Conservation (phyloP, 352 stramenopile species). For the Pythium insidiosum region DNA sequence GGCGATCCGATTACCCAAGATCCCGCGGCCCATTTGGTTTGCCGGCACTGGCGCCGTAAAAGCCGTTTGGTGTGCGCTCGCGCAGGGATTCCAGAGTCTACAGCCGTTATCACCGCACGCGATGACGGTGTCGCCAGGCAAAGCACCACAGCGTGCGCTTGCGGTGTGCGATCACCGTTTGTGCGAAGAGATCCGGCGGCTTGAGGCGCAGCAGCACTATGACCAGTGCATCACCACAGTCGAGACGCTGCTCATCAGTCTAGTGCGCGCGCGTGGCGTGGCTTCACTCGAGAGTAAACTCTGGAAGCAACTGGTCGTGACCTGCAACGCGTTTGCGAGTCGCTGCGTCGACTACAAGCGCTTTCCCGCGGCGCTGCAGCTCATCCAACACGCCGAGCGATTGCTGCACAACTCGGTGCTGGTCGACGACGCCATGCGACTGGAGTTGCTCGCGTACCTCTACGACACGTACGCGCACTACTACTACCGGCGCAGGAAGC, state of each 20-base stretch:
- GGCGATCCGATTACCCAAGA: slow-evolving; percentile 72
- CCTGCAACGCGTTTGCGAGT: slow-evolving; percentile 83
- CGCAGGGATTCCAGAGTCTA: slow-evolving; percentile 32
- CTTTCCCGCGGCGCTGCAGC: slow-evolving; percentile 64
- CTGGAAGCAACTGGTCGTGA: slow-evolving; percentile 89
- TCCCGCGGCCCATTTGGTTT: slow-evolving; percentile 82
- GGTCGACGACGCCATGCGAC: slow-evolving; percentile 28
- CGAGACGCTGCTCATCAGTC: slow-evolving; percentile 62
- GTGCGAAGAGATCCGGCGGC: slow-evolving; percentile 64
- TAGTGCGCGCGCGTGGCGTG: slow-evolving; percentile 49
- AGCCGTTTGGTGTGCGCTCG: slow-evolving; percentile 74
- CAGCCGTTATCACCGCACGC: slow-evolving; percentile 2
- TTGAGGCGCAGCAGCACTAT: slow-evolving; percentile 80
- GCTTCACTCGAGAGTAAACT: slow-evolving; percentile 57
- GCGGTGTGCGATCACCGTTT: slow-evolving; percentile 52
- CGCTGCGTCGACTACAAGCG: slow-evolving; percentile 79
- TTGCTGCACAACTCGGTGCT: slow-evolving; percentile 75
- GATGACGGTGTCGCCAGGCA: slow-evolving; percentile 8
- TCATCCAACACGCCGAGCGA: slow-evolving; percentile 77
- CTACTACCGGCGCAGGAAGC: slow-evolving; percentile 83
- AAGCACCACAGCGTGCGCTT: slow-evolving; percentile 1
- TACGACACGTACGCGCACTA: slow-evolving; percentile 88
- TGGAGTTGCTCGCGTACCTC: slow-evolving; percentile 76
- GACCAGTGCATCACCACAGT: slow-evolving; percentile 71
- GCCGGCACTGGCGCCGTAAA: slow-evolving; percentile 70